A percentile compares a stretch with the other conserved stretches of the same genome.
phyloP scores from a whole-genome alignment of 805 yeast genomes.

The Teunomyces aglyptinius region DNA sequence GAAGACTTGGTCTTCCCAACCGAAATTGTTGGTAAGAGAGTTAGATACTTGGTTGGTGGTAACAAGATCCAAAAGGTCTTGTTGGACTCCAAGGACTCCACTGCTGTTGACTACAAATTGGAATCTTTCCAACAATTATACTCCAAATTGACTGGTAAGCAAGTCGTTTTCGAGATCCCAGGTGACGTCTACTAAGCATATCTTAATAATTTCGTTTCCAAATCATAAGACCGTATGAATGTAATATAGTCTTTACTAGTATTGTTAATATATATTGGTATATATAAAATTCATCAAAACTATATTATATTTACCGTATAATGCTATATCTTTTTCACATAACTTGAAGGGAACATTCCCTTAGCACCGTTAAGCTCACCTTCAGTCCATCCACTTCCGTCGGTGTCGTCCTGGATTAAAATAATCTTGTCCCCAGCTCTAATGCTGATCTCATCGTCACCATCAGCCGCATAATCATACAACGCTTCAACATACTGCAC shows the following conservation, averaged over 20 bases:
- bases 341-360: slow-evolving; percentile 80
- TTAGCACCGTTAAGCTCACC: slow-evolving; percentile 69
- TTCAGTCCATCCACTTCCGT: slow-evolving; percentile 92
- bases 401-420: slow-evolving; percentile 54
- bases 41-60: slow-evolving; percentile 98
- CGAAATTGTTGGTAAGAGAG: slow-evolving; percentile 98
- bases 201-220: slow-evolving; percentile 3
- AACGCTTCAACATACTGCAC: slow-evolving; percentile 64
- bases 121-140: slow-evolving; percentile 99
- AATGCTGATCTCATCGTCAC: slow-evolving; percentile 75
- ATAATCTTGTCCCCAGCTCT: slow-evolving; percentile 70
- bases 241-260: slow-evolving; percentile 3
- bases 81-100: slow-evolving; percentile 96
- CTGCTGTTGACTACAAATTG: slow-evolving; percentile 96
- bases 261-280: slow-evolving; percentile 4
- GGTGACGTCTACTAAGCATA: slow-evolving; percentile 41
- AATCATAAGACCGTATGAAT: slow-evolving; percentile 4
- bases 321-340: slow-evolving; percentile 44
- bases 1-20: slow-evolving; percentile 99
- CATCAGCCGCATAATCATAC: slow-evolving; percentile 75
- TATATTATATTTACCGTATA: not conserved
- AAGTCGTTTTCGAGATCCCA: slow-evolving; percentile 94
- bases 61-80: slow-evolving; percentile 96
- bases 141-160: slow-evolving; percentile 98
- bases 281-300: slow-evolving; percentile 4